These are phyloP conservation scores for Epipyxis sp. DNA, from an alignment of 108 stramenopile genomes.

Conservation along the genomic window DNA sequence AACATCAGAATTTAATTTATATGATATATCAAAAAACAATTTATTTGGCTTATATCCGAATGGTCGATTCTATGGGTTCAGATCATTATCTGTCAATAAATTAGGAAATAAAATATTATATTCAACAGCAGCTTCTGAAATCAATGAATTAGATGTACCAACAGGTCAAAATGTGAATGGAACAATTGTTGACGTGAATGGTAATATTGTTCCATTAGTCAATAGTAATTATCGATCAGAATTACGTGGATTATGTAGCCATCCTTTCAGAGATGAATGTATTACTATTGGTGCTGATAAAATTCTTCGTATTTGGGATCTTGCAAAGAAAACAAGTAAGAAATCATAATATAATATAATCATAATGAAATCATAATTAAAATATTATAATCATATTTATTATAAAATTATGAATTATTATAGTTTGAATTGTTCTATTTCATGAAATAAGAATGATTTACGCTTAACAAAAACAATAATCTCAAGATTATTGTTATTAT, in stretches of 20 bases:
- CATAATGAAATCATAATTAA: too few relatives aligned
- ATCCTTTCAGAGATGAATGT: conserved; percentile 14
- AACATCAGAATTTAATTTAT: not conserved
- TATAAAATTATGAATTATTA: too few relatives aligned
- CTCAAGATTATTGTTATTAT: too few relatives aligned
- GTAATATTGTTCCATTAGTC: conserved; percentile 2
- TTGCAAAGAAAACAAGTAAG: not conserved
- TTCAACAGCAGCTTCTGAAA: conserved; percentile 2
- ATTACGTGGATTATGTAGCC: not conserved
- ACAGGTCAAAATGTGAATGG: conserved; percentile 8
- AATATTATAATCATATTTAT: too few relatives aligned
- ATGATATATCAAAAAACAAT: not conserved
- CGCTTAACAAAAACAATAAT: too few relatives aligned
- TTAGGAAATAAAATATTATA: conserved; percentile 1
- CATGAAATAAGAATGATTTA: too few relatives aligned
- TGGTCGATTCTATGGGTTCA: not conserved
- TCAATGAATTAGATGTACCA: conserved; percentile 5
- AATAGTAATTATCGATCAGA: not conserved
- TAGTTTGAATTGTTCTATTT: too few relatives aligned
- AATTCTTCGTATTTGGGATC: conserved; percentile 23
- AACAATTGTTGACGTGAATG: too few relatives aligned
- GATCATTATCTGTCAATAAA: not conserved
- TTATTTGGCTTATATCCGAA: not conserved
- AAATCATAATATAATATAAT: too few relatives aligned
- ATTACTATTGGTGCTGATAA: conserved; percentile 13